phyloP scores from a whole-genome alignment of 192 early-diverging fungal species.

The Coemansia sp. region DNA sequence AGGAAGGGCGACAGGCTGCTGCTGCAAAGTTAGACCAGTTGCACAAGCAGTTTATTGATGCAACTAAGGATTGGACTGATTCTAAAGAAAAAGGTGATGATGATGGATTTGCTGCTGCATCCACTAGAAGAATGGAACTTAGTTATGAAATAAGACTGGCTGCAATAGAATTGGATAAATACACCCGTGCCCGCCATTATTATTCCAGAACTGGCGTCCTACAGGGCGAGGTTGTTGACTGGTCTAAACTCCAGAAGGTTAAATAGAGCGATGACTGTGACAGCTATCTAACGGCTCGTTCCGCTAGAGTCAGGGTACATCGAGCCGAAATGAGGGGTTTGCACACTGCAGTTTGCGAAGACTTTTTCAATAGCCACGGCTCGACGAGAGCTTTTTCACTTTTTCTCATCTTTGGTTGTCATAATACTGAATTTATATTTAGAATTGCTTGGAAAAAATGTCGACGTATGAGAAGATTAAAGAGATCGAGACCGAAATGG shows the following conservation, averaged over 20 bases:
- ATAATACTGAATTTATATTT: not conserved
- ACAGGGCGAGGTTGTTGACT: conserved; percentile 34
- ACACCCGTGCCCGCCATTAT: conserved; percentile 51
- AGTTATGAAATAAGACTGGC: conserved; percentile 37
- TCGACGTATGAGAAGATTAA: conserved; percentile 62
- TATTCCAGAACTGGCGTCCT: conserved; percentile 54
- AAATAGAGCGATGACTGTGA: not conserved
- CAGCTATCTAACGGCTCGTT: not conserved
- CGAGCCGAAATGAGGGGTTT: not conserved
- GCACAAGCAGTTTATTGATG: conserved; percentile 47
- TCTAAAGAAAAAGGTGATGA: conserved; percentile 36
- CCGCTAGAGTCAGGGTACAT: not conserved
- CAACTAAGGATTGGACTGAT: conserved; percentile 56
- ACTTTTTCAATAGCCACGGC: not conserved
- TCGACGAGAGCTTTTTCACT: not conserved
- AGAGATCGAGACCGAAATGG: conserved; percentile 81
- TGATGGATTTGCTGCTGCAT: conserved; percentile 30
- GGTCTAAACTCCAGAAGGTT: conserved; percentile 31
- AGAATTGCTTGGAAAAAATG: conserved; percentile 24
- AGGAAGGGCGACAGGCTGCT: conserved; percentile 43
- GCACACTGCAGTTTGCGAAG: not conserved
- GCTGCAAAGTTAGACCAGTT: conserved; percentile 41
- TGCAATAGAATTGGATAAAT: conserved; percentile 57
- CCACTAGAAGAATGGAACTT: conserved; percentile 24
- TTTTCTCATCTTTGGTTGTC: conserved; percentile 5